These are phyloP conservation scores for Fusarium beomiforme DNA, from an alignment of 2,329 filamentous ascomycete genomes.

Conservation along the genomic window DNA sequence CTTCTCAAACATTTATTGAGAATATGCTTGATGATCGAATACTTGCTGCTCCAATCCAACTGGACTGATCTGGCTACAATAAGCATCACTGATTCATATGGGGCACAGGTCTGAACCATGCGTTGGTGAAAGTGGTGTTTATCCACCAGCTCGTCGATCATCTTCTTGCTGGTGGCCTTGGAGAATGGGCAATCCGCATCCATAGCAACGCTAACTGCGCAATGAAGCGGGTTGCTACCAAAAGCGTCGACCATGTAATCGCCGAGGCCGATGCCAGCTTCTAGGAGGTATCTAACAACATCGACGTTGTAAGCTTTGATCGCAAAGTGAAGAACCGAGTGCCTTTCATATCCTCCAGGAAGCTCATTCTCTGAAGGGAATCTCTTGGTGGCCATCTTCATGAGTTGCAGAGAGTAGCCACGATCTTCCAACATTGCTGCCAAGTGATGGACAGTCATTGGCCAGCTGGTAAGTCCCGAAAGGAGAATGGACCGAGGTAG, in stretches of 20 bases:
- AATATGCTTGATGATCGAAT: not conserved
- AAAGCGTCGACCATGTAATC: not conserved
- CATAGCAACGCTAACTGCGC: not conserved
- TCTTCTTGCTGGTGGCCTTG: not conserved
- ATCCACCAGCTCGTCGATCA: not conserved
- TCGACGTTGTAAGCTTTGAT: not conserved
- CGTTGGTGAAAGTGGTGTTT: not conserved
- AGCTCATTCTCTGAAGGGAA: not conserved
- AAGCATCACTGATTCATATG: not conserved
- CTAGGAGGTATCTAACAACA: not conserved
- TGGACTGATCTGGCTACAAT: not conserved
- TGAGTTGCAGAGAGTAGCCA: not conserved
- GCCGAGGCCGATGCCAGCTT: not conserved
- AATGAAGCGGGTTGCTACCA: slow-evolving; percentile 6
- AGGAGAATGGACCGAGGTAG: not conserved
- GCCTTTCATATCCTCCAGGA: not conserved
- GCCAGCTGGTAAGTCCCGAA: not conserved
- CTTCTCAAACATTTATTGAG: not conserved
- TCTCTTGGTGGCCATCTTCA: not conserved
- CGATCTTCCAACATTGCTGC: not conserved
- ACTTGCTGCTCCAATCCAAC: not conserved
- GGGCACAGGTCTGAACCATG: slow-evolving; percentile 5
- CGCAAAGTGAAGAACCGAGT: slow-evolving; percentile 8
- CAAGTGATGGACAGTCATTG: not conserved
- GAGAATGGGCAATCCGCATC: not conserved